Evolutionary conservation across 2,329 filamentous ascomycete species (phyloP).

Genomic region (Ophiostoma himal-ulmi): DNA sequence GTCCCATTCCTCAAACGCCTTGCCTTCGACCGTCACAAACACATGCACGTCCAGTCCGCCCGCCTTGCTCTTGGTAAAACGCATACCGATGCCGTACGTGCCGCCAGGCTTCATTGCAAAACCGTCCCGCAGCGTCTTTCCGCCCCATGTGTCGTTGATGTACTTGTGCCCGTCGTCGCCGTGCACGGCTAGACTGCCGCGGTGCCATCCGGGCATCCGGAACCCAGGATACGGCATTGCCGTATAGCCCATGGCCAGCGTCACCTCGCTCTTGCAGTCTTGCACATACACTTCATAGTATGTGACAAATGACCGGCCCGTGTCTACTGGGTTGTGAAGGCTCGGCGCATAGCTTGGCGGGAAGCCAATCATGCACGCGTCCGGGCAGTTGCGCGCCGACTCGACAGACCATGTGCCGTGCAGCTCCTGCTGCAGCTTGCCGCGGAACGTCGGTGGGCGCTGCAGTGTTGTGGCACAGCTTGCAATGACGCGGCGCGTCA

Average conservation of each 20-base stretch:
- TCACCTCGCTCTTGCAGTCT: slow-evolving; percentile 34
- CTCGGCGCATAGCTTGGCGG: slow-evolving; percentile 62
- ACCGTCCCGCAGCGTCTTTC: slow-evolving; percentile 51
- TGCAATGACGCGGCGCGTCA: slow-evolving; percentile 40
- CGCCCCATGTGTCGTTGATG: slow-evolving; percentile 69
- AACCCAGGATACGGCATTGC: slow-evolving; percentile 73
- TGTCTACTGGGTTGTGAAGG: slow-evolving; percentile 50
- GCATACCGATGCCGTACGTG: slow-evolving; percentile 67
- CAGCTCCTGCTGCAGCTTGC: slow-evolving; percentile 40
- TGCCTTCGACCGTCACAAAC: slow-evolving; percentile 67
- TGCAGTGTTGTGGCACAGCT: slow-evolving; percentile 51
- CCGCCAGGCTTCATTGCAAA: slow-evolving; percentile 43
- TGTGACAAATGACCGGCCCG: slow-evolving; percentile 42
- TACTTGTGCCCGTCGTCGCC: slow-evolving; percentile 73
- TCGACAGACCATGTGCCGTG: slow-evolving; percentile 48
- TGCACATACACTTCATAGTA: slow-evolving; percentile 62
- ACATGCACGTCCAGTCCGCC: slow-evolving; percentile 47
- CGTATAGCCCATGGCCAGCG: slow-evolving; percentile 62
- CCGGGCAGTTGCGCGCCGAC: slow-evolving; percentile 43
- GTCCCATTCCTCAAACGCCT: slow-evolving; percentile 58
- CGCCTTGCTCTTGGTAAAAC: slow-evolving; percentile 38
- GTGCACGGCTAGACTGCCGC: slow-evolving; percentile 68
- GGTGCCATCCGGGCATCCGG: slow-evolving; percentile 75
- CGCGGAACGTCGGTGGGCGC: slow-evolving; percentile 44
- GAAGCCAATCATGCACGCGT: slow-evolving; percentile 60